Base-by-base conservation (phyloP, 306 rosid genomes). In the Acacia crassicarpa region DNA sequence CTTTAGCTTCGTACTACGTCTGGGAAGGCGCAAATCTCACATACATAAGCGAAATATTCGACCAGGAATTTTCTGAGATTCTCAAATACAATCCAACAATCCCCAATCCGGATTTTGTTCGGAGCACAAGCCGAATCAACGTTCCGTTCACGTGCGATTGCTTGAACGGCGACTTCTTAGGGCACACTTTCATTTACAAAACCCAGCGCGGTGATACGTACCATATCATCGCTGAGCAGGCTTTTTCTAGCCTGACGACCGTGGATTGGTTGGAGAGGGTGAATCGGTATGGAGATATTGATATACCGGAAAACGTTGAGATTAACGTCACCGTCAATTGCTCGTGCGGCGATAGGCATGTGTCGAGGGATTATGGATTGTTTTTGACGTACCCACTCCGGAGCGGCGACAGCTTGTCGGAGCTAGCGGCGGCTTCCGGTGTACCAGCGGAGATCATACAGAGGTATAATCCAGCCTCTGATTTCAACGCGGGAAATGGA, bases 141-240 rank as follows among this genome's bases (percentile, higher is more conserved):
- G 89, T 91, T 17, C 95, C 97, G 2, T 93, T 89, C 72, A 75
- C 87, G 6, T 93, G 97, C 19, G 90, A 89, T 0, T 93, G 97
- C 79, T 74, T 93, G 58, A 87, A 87, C 56, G 79, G 83, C 33
- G 83, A n/a, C 17, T 93, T 91, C 78, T 27, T 83, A 27, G 92
- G 97, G 3, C 93, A 91, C 76, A 89, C 90, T 9, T 91, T 91
- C 83, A 63, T 80, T 11, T 91, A 91, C 92, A 38, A 6, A 6
- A 46, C 75, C 3, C 88, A 80, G 59, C 20, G 4, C n/a, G 69
- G 53, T 2, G 89, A 87, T 76, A 88, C 88, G 0, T 93, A 93
- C 43, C 22, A 0, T 0, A 4, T 0, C 0, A 13, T 93, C 77
- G 91, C 94, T 8, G 12, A 33, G 19, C 3, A 2, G 20, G 46